These are phyloP conservation scores for Saccharomycopsis fibuligera DNA, from an alignment of 805 yeast genomes.

Conservation along the genomic window DNA sequence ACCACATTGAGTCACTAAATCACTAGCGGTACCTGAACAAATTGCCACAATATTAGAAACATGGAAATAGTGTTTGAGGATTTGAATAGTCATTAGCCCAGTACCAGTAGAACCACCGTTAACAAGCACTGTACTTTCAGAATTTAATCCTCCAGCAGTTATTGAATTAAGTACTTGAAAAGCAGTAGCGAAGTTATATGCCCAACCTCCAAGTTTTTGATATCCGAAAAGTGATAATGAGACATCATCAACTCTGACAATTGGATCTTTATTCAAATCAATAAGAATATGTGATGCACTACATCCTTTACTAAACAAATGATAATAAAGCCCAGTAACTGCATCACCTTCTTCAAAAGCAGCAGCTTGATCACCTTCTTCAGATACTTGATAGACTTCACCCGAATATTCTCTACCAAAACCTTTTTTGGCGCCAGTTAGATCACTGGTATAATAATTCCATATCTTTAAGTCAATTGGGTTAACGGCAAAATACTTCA, in stretches of 20 bases:
- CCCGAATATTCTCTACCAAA: constrained; percentile 71
- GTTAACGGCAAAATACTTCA: constrained; percentile 53
- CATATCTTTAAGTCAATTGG: constrained; percentile 60
- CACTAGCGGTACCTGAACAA: constrained; percentile 48
- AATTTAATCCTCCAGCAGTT: constrained; percentile 29
- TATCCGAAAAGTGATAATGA: constrained; percentile 25
- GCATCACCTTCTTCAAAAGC: constrained; percentile 45
- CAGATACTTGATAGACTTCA: constrained; percentile 40
- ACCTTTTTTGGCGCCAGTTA: constrained; percentile 51
- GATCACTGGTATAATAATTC: constrained; percentile 45
- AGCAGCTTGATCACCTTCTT: constrained; percentile 21
- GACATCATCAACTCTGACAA: constrained; percentile 43
- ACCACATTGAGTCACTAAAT: constrained; percentile 40
- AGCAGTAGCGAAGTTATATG: constrained; percentile 61
- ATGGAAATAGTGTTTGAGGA: constrained; percentile 46
- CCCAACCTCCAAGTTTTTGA: constrained; percentile 59
- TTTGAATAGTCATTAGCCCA: constrained; percentile 55
- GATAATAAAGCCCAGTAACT: constrained; percentile 57
- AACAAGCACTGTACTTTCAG: constrained; percentile 47
- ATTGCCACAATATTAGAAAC: constrained; percentile 50
- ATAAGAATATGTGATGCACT: constrained; percentile 50
- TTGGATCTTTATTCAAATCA: constrained; percentile 44
- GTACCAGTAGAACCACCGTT: constrained; percentile 78
- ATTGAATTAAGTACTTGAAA: constrained; percentile 34
- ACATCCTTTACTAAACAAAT: constrained; percentile 49